Conservation (phyloP, 169 alveolate species). For the Toxoplasma gondii region DNA sequence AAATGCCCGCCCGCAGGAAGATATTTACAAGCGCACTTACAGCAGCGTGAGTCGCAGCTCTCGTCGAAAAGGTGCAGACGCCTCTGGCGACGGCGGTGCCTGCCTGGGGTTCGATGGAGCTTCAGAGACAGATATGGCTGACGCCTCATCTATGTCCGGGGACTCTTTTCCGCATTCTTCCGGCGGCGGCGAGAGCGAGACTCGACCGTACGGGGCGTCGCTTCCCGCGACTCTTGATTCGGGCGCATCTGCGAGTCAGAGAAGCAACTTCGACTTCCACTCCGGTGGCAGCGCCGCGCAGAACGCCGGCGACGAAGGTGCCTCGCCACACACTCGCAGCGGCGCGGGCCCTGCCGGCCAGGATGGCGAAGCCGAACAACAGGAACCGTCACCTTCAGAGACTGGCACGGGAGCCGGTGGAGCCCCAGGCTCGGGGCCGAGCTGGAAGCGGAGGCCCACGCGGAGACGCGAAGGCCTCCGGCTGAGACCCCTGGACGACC, state of each 20-base stretch:
- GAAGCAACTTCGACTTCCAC: background rate
- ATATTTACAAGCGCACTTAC: slow-evolving; percentile 32
- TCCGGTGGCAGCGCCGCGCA: background rate
- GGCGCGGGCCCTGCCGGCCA: background rate
- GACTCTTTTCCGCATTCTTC: background rate
- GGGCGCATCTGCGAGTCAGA: background rate
- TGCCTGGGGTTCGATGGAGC: background rate
- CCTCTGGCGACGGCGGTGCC: background rate
- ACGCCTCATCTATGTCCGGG: background rate
- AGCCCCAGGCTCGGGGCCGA: background rate
- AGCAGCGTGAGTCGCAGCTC: slow-evolving; percentile 1
- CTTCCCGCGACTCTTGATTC: background rate
- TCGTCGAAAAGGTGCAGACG: background rate
- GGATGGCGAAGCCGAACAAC: background rate
- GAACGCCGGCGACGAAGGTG: background rate
- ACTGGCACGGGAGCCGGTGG: background rate
- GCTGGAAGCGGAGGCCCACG: slow-evolving; percentile 16
- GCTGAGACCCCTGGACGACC: slow-evolving; percentile 16
- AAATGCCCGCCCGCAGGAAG: slow-evolving; percentile 8
- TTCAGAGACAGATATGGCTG: background rate
- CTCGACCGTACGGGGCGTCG: background rate
- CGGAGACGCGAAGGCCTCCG: slow-evolving; percentile 37
- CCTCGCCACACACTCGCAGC: background rate
- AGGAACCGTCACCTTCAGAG: background rate
- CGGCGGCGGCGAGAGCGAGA: background rate